Percentiles rank a stretch among this genome's conserved stretches.
Evolutionary conservation across 345 rosid species (phyloP).

Genomic region (Anastatica hierochuntica): DNA sequence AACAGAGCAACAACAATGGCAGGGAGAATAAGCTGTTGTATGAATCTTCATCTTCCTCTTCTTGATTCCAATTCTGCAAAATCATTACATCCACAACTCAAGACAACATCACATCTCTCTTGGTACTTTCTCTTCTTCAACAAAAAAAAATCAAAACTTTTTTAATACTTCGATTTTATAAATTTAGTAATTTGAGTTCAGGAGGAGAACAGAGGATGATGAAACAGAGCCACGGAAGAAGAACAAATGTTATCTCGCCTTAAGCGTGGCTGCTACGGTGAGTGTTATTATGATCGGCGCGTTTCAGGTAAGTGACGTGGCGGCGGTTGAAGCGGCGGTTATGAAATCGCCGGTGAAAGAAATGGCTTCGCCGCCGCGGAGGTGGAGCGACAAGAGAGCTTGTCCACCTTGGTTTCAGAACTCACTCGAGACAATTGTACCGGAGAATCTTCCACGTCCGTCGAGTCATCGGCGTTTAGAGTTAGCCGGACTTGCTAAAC

Average conservation of each 20-base stretch:
- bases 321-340: constrained; percentile 10
- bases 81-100: constrained; percentile 1
- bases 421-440: constrained; percentile 43
- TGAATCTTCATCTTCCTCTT: constrained; percentile 36
- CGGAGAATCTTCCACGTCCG: constrained; percentile 59
- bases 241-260: constrained; percentile 1
- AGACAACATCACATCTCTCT: background rate
- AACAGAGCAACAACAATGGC: constrained; percentile 31
- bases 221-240: constrained; percentile 8
- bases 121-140: constrained; percentile 1
- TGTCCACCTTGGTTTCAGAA: constrained; percentile 47
- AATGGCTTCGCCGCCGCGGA: background rate
- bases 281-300: background rate
- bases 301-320: constrained; percentile 10
- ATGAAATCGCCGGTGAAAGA: background rate
- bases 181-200: too few relatives aligned
- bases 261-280: constrained; percentile 27
- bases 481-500: constrained; percentile 8
- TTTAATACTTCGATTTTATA: too few relatives aligned
- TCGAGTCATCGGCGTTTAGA: constrained; percentile 34
- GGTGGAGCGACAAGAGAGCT: constrained; percentile 49
- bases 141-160: background rate
- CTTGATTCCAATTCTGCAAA: constrained; percentile 7
- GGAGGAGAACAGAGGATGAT: constrained; percentile 18
- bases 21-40: constrained; percentile 30